Evolutionary conservation across 2,329 filamentous ascomycete species (phyloP), one percentile per base, ranked within the genome.

Genomic region (Aspergillus thermomutatus): DNA sequence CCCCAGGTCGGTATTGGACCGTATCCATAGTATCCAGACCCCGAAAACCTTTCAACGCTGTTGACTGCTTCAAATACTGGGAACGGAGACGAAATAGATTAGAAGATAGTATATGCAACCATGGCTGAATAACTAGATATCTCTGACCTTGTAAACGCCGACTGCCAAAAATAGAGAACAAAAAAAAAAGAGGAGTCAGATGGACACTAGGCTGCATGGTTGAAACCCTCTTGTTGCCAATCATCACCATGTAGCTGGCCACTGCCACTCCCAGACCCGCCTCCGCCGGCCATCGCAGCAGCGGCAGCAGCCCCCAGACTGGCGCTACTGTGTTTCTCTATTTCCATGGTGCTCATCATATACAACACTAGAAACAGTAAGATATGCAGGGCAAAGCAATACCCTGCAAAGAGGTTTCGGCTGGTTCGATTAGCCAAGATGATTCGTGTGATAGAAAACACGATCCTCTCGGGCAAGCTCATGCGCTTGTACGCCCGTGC

Each of bases 351-450:
- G 57, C 90, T 90, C 69, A 92, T 86, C 84, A 87, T 92, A 75
- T 93, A 97, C 59, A 97, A 79, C 74, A 91, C 89, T 64, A 88
- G 80, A 69, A 99, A 94, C 2, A 97, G 87, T 49, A 99, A 77
- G 47, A 97, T 69, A 77, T 99, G 94, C 64, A 99, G 80, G 34
- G 87, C 91, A 37, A 97, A 79, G 73, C 93, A 95, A 74, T 99
- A 99, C 10, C 85, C 87, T 0, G 92, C 94, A 75, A 99, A 99
- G 57, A 99, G 73, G 72, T 97, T 99, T 61, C 95, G 84, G 77
- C 92, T 97, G 27, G 89, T 90, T 60, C 94, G 82, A 49, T 92
- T 96, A 52, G 92, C 91, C 60, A 99, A 80, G 49, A 99, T 91
- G 78, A 96, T 90, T 55, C 92, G 84, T 49, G 93, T 96, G 53